Conservation (phyloP, 306 rosid genomes). For the Casuarina cunninghamiana region DNA sequence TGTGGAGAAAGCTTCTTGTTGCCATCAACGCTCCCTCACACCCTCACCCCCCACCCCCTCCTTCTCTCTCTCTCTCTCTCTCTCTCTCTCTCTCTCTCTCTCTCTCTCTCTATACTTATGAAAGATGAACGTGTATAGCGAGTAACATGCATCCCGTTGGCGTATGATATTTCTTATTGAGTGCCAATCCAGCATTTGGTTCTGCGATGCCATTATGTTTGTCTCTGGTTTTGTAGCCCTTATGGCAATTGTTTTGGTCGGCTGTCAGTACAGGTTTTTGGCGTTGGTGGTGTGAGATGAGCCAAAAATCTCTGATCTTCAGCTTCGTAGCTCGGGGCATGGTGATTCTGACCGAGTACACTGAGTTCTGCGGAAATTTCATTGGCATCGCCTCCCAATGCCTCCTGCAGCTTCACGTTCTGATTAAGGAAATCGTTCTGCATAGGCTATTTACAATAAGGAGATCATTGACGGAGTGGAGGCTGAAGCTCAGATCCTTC, state of each 20-base stretch:
- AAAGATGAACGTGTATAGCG: background rate
- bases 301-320: constrained; percentile 88
- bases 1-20: too few relatives aligned
- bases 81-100: background rate
- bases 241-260: background rate
- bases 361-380: constrained; percentile 84
- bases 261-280: constrained; percentile 9
- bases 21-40: too few relatives aligned
- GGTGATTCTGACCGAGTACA: constrained; percentile 75
- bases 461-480: constrained; percentile 90
- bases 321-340: constrained; percentile 95
- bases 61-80: background rate
- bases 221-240: background rate
- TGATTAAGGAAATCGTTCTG: background rate
- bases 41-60: too few relatives aligned
- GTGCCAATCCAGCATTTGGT: constrained; percentile 39
- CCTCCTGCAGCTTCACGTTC: constrained; percentile 67
- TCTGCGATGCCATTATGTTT: constrained; percentile 21
- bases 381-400: constrained; percentile 74
- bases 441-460: constrained; percentile 97
- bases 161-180: background rate
- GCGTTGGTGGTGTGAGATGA: constrained; percentile 53
- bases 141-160: too few relatives aligned
- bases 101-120: background rate
- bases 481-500: constrained; percentile 90